These are phyloP conservation scores for Orbilia ellipsospora DNA, from an alignment of 2,329 filamentous ascomycete species.

Conservation along the genomic window DNA sequence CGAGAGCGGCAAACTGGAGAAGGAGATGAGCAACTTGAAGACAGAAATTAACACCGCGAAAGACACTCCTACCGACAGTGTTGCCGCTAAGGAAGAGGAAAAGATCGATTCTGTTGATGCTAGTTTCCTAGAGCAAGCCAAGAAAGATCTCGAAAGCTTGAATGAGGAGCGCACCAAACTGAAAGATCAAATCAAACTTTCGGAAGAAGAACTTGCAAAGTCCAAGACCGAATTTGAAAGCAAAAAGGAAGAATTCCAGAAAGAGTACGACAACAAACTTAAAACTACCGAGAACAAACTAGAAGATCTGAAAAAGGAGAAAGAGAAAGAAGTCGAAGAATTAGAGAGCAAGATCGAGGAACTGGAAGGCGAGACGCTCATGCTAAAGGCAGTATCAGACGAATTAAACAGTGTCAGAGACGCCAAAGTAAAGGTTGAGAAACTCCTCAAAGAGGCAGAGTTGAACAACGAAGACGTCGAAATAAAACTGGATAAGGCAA, in stretches of 20 bases:
- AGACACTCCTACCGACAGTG: conserved; percentile 58
- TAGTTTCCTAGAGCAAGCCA: conserved; percentile 61
- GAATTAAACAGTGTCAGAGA: conserved; percentile 60
- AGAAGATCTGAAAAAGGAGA: conserved; percentile 57
- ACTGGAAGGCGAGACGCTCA: conserved; percentile 63
- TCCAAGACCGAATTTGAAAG: conserved; percentile 64
- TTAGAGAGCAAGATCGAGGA: conserved; percentile 60
- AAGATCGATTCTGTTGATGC: conserved; percentile 27
- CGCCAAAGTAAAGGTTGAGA: conserved; percentile 62
- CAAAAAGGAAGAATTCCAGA: conserved; percentile 47
- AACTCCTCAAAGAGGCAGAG: conserved; percentile 61
- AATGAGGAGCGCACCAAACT: conserved; percentile 56
- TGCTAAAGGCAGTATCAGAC: conserved; percentile 62
- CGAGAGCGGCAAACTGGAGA: conserved; percentile 56
- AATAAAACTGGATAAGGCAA: conserved; percentile 54
- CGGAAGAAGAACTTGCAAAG: conserved; percentile 67
- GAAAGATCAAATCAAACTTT: conserved; percentile 65
- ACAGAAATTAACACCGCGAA: conserved; percentile 63
- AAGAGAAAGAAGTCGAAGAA: conserved; percentile 59
- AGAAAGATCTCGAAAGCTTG: conserved; percentile 57
- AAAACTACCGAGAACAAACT: conserved; percentile 57
- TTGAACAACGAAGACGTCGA: conserved; percentile 60
- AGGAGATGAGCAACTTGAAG: conserved; percentile 64
- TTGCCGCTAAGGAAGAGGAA: conserved; percentile 22
- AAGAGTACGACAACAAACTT: conserved; percentile 50